Percentiles rank a stretch among this genome's conserved stretches.
Evolutionary conservation across 495 filamentous ascomycete species (phyloP).

Genomic region (Thozetella sp.): DNA sequence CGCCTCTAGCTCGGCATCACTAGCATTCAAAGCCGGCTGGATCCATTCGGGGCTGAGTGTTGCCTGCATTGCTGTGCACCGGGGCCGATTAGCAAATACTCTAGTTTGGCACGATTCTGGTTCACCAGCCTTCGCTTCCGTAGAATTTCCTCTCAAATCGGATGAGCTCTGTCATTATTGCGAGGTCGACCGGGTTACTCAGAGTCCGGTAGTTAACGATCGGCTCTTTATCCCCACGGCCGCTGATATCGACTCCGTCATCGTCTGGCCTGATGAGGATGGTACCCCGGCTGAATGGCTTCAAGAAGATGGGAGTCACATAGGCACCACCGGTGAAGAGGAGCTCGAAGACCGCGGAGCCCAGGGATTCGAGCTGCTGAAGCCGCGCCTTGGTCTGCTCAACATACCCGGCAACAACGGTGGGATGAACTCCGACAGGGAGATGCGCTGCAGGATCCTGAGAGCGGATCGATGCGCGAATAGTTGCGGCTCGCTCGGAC

Average conservation of each 20-base stretch:
- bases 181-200: conserved; percentile 20
- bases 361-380: neutral
- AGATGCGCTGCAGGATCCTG: conserved; percentile 2
- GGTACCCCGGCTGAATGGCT: conserved; percentile 30
- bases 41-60: neutral
- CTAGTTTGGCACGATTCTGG: too few relatives aligned
- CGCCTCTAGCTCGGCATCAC: neutral
- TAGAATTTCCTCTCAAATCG: too few relatives aligned
- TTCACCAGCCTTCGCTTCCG: too few relatives aligned
- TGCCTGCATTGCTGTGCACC: neutral
- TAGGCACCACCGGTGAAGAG: neutral
- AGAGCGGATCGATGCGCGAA: neutral
- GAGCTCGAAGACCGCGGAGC: conserved; percentile 3
- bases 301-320: neutral
- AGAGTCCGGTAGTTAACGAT: conserved; percentile 17
- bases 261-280: conserved; percentile 22
- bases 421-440: neutral
- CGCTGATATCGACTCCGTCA: conserved; percentile 13
- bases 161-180: conserved; percentile 9
- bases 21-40: neutral
- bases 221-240: conserved; percentile 4
- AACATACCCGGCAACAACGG: neutral
- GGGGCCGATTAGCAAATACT: too few relatives aligned
- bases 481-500: neutral
- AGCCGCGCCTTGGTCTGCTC: neutral